Evolutionary conservation across 257 asterid species (phyloP), one percentile per base, ranked within the genome.

Genomic region (Cruciata laevipes): DNA sequence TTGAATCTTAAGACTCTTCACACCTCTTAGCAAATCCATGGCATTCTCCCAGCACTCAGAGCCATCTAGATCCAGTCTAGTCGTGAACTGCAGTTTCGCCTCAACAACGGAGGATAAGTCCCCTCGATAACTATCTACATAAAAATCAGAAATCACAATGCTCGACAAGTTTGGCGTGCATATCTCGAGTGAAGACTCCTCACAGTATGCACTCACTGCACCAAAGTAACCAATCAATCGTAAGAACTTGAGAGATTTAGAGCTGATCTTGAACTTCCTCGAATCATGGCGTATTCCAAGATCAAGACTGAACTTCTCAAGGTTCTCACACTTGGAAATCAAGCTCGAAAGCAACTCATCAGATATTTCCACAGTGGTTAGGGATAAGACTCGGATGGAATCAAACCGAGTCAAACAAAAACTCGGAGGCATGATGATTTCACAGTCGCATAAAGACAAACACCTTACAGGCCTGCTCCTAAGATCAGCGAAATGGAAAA

Each of bases 71-170:
- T 20, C 31, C 67, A 14, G 2, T 5, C 30, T 7, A 17, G 12
- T 4, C 11, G 3, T 3, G 17, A 63, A 21, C 30, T 0, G 2
- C 67, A 63, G 11, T 63, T 37, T 27, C 8, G 67, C 67, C 14
- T 63, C 67, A 21, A 18, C 67, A 24, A 63, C 52, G 37, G 52
- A 63, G 67, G 67, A 63, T 20, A 63, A 63, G 67, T 63, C 67
- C 51, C 52, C 67, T 7, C 6, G 12, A 33, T 63, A 63, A 20
- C 23, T 63, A 21, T 11, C 52, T n/a, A 63, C 52, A n/a, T 63
- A 63, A 37, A 63, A 63, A 6, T 37, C 5, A 8, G 6, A 5
- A 4, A 63, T 63, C 13, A 35, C 21, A 18, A 63, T 63, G 6
- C 18, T 33, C 12, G 67, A 63, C 27, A 63, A 38, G 9, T 35